Base-by-base conservation (phyloP, 805 yeast species). In the Saturnispora sanitii region DNA sequence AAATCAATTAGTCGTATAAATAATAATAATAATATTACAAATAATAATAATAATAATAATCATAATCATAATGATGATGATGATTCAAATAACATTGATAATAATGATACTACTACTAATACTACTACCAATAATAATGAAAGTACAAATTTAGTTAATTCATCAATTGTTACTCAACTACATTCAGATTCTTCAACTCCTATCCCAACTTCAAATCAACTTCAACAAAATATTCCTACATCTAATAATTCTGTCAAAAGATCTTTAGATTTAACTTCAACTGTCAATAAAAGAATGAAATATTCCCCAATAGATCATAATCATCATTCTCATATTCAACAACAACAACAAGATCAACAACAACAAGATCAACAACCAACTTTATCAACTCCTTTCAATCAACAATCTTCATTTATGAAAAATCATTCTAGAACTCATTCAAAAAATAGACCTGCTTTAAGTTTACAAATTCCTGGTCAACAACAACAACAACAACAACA, bases 381-480 rank as follows among this genome's bases (percentile, higher is more conserved):
- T n/a, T n/a, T n/a, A 27, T 6, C 15, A 11, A 27, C 41, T 7
- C 41, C 35, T n/a, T 38, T 32, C n/a, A 33, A 38, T 27, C 37
- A 33, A 20, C 8, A 16, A 6, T 26, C 26, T 22, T 7, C 26
- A 6, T 33, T 15, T 13, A 19, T 33, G 13, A 33, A 33, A 19
- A 40, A 36, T 19, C 38, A 33, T 11, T 28, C 42, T 4, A 28
- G 42, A 29, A 34, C 42, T 12, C 15, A 15, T n/a, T 34, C 38
- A 38, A 42, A 35, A 20, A 34, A 29, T 17, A 43, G 86, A 44
- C 86, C 86, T 1, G 68, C 78, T 1, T 58, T 79, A 34, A 58
- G 83, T 42, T 79, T 79, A 9, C 77, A 76, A 49, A 79, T 79
- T n/a, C 86, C 86, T 1, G 50, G 33, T 15, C 37, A 35, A 25